phyloP scores from a whole-genome alignment of 2,329 filamentous ascomycete species.

The Botrytis hyacinthi region DNA sequence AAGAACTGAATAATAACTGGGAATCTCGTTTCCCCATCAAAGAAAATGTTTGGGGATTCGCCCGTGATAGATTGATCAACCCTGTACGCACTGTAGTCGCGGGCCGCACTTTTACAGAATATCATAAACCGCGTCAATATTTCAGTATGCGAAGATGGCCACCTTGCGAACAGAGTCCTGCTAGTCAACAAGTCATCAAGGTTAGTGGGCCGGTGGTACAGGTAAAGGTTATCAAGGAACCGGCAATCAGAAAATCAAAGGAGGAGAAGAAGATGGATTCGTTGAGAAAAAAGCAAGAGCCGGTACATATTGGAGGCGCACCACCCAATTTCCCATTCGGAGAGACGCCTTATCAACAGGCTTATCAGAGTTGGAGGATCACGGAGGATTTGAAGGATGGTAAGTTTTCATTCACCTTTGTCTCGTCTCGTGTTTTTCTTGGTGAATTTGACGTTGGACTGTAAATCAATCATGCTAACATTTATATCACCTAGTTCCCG shows the following conservation, averaged over 20 bases:
- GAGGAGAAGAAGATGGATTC: not conserved
- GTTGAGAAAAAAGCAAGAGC: not conserved
- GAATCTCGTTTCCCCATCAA: constrained; percentile 32
- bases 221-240: not conserved
- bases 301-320: constrained; percentile 20
- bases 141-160: constrained; percentile 33
- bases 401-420: not conserved
- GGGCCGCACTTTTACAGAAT: not conserved
- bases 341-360: constrained; percentile 34
- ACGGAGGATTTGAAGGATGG: constrained; percentile 33
- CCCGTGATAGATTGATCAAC: constrained; percentile 18
- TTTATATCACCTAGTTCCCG: constrained; percentile 28
- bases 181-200: constrained; percentile 24
- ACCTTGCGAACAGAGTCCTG: constrained; percentile 26
- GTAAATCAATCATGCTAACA: not conserved
- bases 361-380: constrained; percentile 31
- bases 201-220: constrained; percentile 24
- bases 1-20: constrained; percentile 36
- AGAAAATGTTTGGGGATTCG: constrained; percentile 36
- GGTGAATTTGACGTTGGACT: not conserved
- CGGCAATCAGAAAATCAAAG: not conserved
- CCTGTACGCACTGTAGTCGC: not conserved
- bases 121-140: constrained; percentile 20
- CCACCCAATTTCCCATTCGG: constrained; percentile 33
- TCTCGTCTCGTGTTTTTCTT: not conserved